Evolutionary conservation across 2,329 filamentous ascomycete species (phyloP).

Genomic region (Pseudogymnoascus sp.): DNA sequence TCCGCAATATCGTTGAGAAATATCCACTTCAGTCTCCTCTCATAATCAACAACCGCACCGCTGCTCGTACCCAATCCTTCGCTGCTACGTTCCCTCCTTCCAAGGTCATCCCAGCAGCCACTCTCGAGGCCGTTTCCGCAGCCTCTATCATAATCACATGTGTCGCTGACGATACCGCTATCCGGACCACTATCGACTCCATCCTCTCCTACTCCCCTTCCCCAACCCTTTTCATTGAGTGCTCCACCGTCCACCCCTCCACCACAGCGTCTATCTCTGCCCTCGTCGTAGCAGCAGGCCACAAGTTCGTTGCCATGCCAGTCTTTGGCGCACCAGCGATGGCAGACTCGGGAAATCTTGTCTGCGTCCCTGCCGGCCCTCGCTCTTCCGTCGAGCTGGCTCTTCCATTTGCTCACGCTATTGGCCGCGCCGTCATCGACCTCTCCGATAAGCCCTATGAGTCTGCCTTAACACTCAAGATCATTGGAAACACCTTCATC

Average conservation of each 20-base stretch:
- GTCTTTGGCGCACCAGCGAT: conserved; percentile 66
- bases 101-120: conserved; percentile 56
- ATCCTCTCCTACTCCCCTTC: conserved; percentile 49
- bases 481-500: conserved; percentile 82
- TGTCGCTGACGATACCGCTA: conserved; percentile 67
- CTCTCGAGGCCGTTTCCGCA: conserved; percentile 56
- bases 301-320: conserved; percentile 65
- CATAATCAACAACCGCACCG: conserved; percentile 73
- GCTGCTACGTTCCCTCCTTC: conserved; percentile 49
- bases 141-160: conserved; percentile 79
- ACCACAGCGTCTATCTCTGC: conserved; percentile 61
- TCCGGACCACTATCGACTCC: conserved; percentile 51
- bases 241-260: conserved; percentile 80
- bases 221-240: conserved; percentile 77
- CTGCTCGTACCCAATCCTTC: conserved; percentile 55
- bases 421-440: conserved; percentile 61
- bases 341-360: conserved; percentile 61
- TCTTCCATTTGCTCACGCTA: conserved; percentile 62
- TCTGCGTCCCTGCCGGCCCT: conserved; percentile 66
- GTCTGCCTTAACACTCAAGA: conserved; percentile 63
- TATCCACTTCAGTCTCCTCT: conserved; percentile 62
- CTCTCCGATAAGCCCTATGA: conserved; percentile 61
- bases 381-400: conserved; percentile 52
- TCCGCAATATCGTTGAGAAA: conserved; percentile 74
- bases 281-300: conserved; percentile 49